These are phyloP conservation scores for Aristolochia fimbriata DNA, from an alignment of 164 flowering plant species.

Conservation along the genomic window DNA sequence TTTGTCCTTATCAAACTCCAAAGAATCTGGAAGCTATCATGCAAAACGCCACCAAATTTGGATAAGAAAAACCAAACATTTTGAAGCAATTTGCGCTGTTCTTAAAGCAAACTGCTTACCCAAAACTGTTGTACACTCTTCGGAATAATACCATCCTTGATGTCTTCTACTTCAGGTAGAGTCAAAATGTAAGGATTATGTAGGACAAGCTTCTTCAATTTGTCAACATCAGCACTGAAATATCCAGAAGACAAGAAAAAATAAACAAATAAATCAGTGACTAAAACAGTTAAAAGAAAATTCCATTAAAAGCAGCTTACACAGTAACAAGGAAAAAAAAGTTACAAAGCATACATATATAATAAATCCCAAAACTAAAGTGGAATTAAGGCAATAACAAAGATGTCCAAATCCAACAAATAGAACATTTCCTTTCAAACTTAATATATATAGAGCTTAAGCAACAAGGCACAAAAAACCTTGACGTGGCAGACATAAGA, in stretches of 20 bases:
- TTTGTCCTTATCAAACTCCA: too few species aligned
- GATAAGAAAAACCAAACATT: neutral
- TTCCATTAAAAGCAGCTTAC: neutral
- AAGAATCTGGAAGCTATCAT: too few species aligned
- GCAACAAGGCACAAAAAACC: constrained; percentile 26
- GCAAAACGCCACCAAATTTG: too few species aligned
- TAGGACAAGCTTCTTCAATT: constrained; percentile 77
- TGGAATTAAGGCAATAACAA: too few species aligned
- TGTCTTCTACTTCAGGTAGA: constrained; percentile 64
- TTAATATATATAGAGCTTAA: too few species aligned
- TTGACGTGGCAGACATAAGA: constrained; percentile 95
- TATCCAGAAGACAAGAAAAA: constrained; percentile 1
- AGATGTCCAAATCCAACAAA: too few species aligned
- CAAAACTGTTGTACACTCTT: constrained; percentile 88
- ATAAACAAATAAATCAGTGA: neutral
- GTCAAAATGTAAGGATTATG: constrained; percentile 90
- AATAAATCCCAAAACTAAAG: too few species aligned
- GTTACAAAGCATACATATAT: too few species aligned
- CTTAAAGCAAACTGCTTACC: constrained; percentile 31
- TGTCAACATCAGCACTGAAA: constrained; percentile 90
- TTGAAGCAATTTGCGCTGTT: neutral
- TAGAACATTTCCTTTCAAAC: too few species aligned
- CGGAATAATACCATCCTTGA: constrained; percentile 71
- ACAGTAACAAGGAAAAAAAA: neutral
- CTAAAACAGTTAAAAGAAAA: neutral